Percentiles rank a stretch among this genome's conserved stretches.
phyloP scores from a whole-genome alignment of 148 eudicot species.

The Diospyros kaki region DNA sequence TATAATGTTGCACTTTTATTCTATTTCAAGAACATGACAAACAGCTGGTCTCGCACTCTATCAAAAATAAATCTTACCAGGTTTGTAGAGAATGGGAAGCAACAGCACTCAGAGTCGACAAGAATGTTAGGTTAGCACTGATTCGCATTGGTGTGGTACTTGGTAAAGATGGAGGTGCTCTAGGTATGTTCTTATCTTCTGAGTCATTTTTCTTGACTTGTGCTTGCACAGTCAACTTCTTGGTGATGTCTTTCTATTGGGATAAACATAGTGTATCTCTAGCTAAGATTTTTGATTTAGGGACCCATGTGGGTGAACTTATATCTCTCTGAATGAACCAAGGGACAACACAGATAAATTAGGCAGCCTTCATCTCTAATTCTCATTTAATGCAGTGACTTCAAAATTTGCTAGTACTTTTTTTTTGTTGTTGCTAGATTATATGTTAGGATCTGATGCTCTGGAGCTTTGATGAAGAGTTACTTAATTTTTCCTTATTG shows the following conservation, averaged over 20 bases:
- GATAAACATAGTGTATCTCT: neutral
- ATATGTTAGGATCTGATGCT: neutral
- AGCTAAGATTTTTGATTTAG: neutral
- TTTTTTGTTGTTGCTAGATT: too few relatives aligned
- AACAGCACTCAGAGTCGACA: slow-evolving; percentile 60
- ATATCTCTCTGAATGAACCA: neutral
- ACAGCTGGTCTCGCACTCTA: neutral
- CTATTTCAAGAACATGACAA: neutral
- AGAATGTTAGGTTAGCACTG: slow-evolving; percentile 76
- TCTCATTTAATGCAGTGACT: neutral
- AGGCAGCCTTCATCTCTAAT: neutral
- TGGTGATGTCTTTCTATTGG: neutral
- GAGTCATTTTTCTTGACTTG: neutral
- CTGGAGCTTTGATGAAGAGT: neutral
- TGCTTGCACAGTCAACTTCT: slow-evolving; percentile 4
- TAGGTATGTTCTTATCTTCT: slow-evolving; percentile 44
- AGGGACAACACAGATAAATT: neutral
- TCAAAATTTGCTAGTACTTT: neutral
- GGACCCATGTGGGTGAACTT: neutral
- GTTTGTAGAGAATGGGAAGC: slow-evolving; percentile 99
- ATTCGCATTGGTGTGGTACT: slow-evolving; percentile 93
- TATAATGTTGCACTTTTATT: neutral
- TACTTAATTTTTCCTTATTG: neutral
- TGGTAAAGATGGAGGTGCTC: slow-evolving; percentile 98
- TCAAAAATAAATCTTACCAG: slow-evolving; percentile 26